Evolutionary conservation across 306 rosid genomes (phyloP), one percentile per base, ranked within the genome.

Genomic region (Cicer bijugum): DNA sequence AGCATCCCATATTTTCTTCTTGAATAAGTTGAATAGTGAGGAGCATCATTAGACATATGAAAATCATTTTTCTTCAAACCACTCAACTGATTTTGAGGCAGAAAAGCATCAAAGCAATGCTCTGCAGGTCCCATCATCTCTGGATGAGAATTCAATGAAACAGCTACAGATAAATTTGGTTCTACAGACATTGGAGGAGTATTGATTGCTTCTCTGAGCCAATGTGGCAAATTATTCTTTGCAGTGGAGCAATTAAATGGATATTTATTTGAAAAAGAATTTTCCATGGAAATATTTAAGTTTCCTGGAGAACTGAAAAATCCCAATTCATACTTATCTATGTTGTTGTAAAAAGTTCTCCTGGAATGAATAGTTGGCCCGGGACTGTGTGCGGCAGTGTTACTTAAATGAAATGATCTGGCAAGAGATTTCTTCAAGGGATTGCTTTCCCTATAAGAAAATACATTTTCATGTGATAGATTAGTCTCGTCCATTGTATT

Each of bases 201-300:
- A 10, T 10, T 47, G 77, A 84, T 82, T 39, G 83, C 88, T 83
- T 86, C 94, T 64, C 84, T 84, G 38, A 87, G 89, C 94, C 94
- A 87, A 69, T 75, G 88, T 7, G 91, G 94, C 65, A 89, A 78
- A 80, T 53, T 84, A 66, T 68, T 80, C 4, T 71, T 65, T 8
- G 47, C 67, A 52, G 80, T 76, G 4, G 48, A 71, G 69, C 56
- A 75, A 44, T 69, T 71, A 33, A 84, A 56, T 38, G 85, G 78
- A 72, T 23, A 73, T 57, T 78, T 74, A 51, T 80, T 71, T n/a
- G 83, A 50, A 59, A 57, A 15, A 57, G 87, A 71, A 42, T 72
- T 58, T 14, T 63, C 77, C 69, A 39, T 58, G 23, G 69, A 62
- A 71, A 76, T 7, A 64, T 67, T 63, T 74, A 43, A 66, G 72